Evolutionary conservation across 75 land plant species (phyloP).

Genomic region (Picea glauca): DNA sequence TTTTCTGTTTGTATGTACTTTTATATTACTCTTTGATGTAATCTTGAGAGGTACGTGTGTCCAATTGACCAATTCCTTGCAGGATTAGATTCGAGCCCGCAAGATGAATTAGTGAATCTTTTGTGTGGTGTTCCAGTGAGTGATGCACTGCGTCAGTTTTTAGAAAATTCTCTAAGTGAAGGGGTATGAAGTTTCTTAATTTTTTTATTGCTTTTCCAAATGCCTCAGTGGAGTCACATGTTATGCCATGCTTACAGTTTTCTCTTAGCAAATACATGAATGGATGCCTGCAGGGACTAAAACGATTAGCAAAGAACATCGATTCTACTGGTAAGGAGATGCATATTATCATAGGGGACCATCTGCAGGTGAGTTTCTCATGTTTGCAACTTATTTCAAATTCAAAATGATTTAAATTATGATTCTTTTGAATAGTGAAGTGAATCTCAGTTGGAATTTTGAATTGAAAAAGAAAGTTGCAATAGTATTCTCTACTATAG

Average conservation of each 20-base stretch:
- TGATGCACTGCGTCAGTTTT: slow-evolving; percentile 85
- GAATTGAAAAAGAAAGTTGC: neutral
- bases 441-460: neutral
- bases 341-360: slow-evolving; percentile 60
- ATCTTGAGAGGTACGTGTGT: neutral
- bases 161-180: slow-evolving; percentile 91
- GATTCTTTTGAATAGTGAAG: neutral
- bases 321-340: slow-evolving; percentile 83
- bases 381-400: slow-evolving; percentile 9
- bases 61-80: neutral
- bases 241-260: too few species aligned
- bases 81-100: slow-evolving; percentile 63
- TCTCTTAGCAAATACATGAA: neutral
- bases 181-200: slow-evolving; percentile 41
- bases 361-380: slow-evolving; percentile 65
- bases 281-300: slow-evolving; percentile 60
- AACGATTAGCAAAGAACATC: slow-evolving; percentile 72
- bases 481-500: neutral
- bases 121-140: slow-evolving; percentile 90
- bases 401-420: neutral
- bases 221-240: neutral
- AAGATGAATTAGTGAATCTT: slow-evolving; percentile 84
- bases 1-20: too few species aligned
- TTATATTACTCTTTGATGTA: slow-evolving; percentile 3
- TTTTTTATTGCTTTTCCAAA: neutral